Base-by-base conservation (phyloP, 2,329 filamentous ascomycete species). In the Monilinia fructigena region DNA sequence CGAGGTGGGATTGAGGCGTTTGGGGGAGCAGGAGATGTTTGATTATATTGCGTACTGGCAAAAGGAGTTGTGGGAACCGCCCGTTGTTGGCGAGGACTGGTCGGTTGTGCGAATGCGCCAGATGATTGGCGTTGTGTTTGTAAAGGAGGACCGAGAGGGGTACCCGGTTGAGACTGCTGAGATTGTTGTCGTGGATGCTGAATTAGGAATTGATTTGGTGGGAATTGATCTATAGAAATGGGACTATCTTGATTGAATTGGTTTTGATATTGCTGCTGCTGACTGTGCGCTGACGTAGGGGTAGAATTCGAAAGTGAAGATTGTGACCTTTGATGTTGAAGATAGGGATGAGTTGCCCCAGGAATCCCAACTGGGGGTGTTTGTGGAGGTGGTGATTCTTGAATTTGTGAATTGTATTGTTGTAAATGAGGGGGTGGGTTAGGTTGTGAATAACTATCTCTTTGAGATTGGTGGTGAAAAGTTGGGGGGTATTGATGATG, bases 71-170 rank as follows among this genome's bases (percentile, higher is more conserved):
- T 38, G 35, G 70, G 69, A 7, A 79, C 74, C 50, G 79, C 72
- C 65, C 83, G 79, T 71, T 86, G 84, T 73, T 86, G 83, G 74
- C 86, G 87, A n/a, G 86, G 85, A 73, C 86, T 88, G 20, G 82
- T 77, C 50, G 85, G 84, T 70, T 84, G 85, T 68, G 77, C 76
- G 76, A 81, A 82, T 70, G 72, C 73, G 56, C 77, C 76, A 54
- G 81, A 78, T 63, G 82, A 77, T 71, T 82, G 81, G 69, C 81
- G 78, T 70, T 80, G 79, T 28, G 77, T 74, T 62, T 62, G 58
- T 28, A 82, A 72, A 66, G 83, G 83, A 55, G 80, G 82, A 8
- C 82, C 84, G 53, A 83, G 77, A 59, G 85, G 84, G 18, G 85
- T 76, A 53, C 70, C 73, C 47, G 72, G 73, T 48, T 75, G 74